A percentile compares a stretch with the other conserved stretches of the same genome.
These are phyloP conservation scores for Leccinum uliginosum DNA, from an alignment of 768 basidiomycete species.

Conservation along the genomic window DNA sequence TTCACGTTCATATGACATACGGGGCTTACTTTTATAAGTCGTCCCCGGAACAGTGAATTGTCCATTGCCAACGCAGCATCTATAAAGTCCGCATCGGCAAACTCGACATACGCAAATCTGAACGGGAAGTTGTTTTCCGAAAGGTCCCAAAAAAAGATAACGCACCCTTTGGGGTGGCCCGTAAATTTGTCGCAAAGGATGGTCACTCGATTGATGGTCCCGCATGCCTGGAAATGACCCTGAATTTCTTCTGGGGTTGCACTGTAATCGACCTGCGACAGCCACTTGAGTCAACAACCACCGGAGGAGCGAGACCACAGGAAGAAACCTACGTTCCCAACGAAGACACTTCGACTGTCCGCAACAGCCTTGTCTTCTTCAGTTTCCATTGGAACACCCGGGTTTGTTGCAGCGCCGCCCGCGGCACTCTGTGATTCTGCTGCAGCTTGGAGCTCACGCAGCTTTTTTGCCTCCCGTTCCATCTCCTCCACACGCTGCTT, in stretches of 20 bases:
- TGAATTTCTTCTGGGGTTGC: constrained; percentile 99
- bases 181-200: constrained; percentile 99
- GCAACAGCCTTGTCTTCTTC: constrained; percentile 83
- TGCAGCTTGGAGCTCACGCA: constrained; percentile 81
- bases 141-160: constrained; percentile 7
- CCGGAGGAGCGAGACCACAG: constrained; percentile 3
- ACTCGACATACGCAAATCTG: constrained; percentile 98
- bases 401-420: constrained; percentile 43
- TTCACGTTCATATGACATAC: not conserved
- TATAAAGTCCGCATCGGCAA: constrained; percentile 88
- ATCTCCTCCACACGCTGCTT: constrained; percentile 91
- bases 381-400: constrained; percentile 56
- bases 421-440: constrained; percentile 53
- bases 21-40: constrained; percentile 77
- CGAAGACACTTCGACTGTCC: constrained; percentile 85
- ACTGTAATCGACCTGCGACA: constrained; percentile 87
- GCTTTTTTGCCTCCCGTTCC: constrained; percentile 85
- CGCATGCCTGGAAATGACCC: constrained; percentile 94
- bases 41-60: constrained; percentile 91
- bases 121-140: constrained; percentile 8
- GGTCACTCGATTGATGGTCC: constrained; percentile 97
- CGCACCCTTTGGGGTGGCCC: constrained; percentile 95
- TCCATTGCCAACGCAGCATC: constrained; percentile 90
- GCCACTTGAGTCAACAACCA: constrained; percentile 9
- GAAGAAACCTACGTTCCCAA: constrained; percentile 81